Conservation (phyloP, 805 yeast genomes). For the Lipomyces sp. region DNA sequence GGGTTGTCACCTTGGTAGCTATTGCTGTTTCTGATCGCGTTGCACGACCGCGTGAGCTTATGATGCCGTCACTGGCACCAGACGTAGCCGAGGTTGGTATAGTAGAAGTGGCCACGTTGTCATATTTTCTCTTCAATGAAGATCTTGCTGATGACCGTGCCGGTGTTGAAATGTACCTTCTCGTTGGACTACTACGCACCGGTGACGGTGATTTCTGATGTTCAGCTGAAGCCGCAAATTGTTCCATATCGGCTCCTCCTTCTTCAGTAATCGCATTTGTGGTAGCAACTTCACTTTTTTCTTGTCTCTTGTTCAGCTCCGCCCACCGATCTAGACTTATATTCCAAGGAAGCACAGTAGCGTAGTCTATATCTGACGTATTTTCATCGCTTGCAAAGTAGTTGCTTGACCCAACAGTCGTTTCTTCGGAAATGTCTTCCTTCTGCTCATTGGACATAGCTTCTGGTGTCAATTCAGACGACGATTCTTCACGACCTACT, state of each 20-base stretch:
- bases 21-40: constrained; percentile 5
- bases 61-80: background rate
- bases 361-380: constrained; percentile 26
- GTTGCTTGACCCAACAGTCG: constrained; percentile 10
- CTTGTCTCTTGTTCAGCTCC: constrained; percentile 26
- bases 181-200: background rate
- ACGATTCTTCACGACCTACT: background rate
- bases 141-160: constrained; percentile 9
- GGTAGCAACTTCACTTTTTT: background rate
- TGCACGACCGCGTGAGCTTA: background rate
- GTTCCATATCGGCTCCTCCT: constrained; percentile 6
- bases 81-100: background rate
- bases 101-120: background rate
- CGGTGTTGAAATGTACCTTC: constrained; percentile 2
- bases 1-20: background rate
- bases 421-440: constrained; percentile 6
- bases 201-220: background rate
- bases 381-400: constrained; percentile 18
- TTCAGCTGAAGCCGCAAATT: background rate
- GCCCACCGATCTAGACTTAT: constrained; percentile 36
- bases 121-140: constrained; percentile 1
- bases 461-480: background rate
- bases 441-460: background rate
- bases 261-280: background rate
- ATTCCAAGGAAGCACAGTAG: constrained; percentile 32